phyloP scores from a whole-genome alignment of 129 eudicot genomes.

The Scalesia atractyloides region DNA sequence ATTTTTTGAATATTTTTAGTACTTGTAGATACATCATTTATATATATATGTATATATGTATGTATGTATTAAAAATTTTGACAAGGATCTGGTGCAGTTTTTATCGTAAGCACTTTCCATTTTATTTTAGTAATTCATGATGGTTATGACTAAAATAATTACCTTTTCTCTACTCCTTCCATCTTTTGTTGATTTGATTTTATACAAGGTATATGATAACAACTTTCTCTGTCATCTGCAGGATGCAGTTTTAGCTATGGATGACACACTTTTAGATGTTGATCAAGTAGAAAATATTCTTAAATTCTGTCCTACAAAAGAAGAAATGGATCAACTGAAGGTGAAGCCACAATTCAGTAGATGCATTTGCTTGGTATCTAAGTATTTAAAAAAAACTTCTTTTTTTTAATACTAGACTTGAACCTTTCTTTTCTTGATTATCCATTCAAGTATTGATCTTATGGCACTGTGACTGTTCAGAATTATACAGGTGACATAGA shows the following conservation, averaged over 20 bases:
- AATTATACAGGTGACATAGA: conserved; percentile 65
- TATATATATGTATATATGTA: no score
- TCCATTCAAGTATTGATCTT: conserved; percentile 28
- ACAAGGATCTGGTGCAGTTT: no score
- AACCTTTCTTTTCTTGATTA: conserved; percentile 7
- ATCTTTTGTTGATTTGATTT: not conserved
- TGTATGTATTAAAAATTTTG: no score
- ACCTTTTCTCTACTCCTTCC: no score
- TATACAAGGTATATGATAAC: conserved; percentile 5
- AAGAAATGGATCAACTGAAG: conserved; percentile 84
- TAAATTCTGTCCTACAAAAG: conserved; percentile 80
- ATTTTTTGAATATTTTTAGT: not conserved
- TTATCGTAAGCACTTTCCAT: no score
- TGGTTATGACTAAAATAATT: no score
- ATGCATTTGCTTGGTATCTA: conserved; percentile 13
- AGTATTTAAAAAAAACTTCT: not conserved
- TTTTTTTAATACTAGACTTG: not conserved
- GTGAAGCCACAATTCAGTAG: conserved; percentile 35
- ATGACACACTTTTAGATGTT: conserved; percentile 62
- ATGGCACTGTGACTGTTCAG: conserved; percentile 39
- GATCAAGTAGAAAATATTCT: conserved; percentile 80
- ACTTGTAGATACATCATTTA: not conserved
- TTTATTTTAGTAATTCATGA: no score
- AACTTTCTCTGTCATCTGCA: conserved; percentile 17
- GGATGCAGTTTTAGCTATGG: conserved; percentile 80